Percentiles rank a stretch among this genome's conserved stretches.
Evolutionary conservation across 2,329 filamentous ascomycete genomes (phyloP).

Genomic region (Diaporthe nobilis): DNA sequence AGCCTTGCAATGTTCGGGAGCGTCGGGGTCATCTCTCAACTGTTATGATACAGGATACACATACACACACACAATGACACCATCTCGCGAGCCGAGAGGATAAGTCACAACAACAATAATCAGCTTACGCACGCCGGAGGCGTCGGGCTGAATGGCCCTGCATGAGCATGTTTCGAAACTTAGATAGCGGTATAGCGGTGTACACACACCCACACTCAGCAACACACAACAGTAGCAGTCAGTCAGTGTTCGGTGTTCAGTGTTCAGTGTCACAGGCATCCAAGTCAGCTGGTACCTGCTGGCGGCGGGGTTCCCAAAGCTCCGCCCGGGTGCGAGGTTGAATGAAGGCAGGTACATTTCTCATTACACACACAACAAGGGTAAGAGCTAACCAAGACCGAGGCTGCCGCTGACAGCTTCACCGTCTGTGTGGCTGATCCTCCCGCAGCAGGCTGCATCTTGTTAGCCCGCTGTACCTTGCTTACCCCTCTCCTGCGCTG

Average conservation of each 20-base stretch:
- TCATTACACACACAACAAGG: neutral
- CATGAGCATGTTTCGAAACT: constrained; percentile 26
- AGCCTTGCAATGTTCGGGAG: constrained; percentile 23
- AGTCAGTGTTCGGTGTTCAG: neutral
- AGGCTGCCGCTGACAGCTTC: constrained; percentile 33
- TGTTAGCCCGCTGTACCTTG: neutral
- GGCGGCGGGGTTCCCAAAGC: constrained; percentile 9
- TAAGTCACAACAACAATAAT: neutral
- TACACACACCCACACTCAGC: constrained; percentile 6
- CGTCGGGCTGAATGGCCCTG: constrained; percentile 8
- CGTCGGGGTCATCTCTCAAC: neutral
- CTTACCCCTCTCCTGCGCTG: constrained; percentile 10
- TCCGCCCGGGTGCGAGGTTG: neutral
- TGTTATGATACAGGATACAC: neutral
- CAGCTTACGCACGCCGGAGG: constrained; percentile 18
- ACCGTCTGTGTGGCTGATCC: constrained; percentile 28
- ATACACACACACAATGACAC: constrained; percentile 14
- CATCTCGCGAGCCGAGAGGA: constrained; percentile 23
- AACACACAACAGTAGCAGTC: constrained; percentile 5
- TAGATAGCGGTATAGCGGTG: constrained; percentile 21
- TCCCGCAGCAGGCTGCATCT: neutral
- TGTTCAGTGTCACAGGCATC: constrained; percentile 3
- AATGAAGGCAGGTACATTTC: too few species aligned
- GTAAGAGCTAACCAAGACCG: neutral
- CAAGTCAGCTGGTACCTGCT: constrained; percentile 3